Evolutionary conservation across 495 filamentous ascomycete species (phyloP), one percentile per base, ranked within the genome.

Genomic region (Xylaria acuta): DNA sequence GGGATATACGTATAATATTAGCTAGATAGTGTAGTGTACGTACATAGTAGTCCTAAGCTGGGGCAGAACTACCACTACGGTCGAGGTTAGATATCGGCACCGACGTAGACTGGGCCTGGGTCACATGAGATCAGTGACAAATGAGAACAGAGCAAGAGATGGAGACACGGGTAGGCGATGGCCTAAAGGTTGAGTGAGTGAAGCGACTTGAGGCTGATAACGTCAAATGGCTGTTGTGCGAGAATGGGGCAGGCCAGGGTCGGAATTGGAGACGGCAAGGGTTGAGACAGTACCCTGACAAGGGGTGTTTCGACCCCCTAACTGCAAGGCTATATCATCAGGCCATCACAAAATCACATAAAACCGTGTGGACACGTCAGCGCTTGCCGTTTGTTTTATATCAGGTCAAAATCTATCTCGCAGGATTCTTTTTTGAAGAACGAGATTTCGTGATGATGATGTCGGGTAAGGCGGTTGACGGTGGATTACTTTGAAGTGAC

Each of bases 281-380:
- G 75, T 77, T 77, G 77, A 79, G 75, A 79, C 77, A 75, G 54
- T 41, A 60, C 73, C 75, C 74, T 75, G 75, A 79, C 77, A 79
- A 75, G 77, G 62, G 75, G 70, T 71, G 77, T 79, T 79, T 59
- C 67, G 51, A 54, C 67, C 67, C 67, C 67, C 67, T 53, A 51
- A 60, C 12, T 8, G 49, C 51, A 41, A 20, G 49, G n/a, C 32
- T 22, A 41, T 14, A 65, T 45, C 18, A 41, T 45, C 63, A 47
- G 60, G 60, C 22, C 22, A 63, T 60, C 38, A 53, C 43, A 18
- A 25, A 45, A 45, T 41, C 34, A 43, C 36, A 34, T 45, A 45
- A 59, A 69, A 25, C 51, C 36, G 14, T 49, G 32, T 58, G 65
- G 25, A 43, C 36, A 22, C 51, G 22, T 43, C 65, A 49, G 65